Evolutionary conservation across 2,329 filamentous ascomycete species (phyloP).

Genomic region (Aspergillus ochraceoroseus): DNA sequence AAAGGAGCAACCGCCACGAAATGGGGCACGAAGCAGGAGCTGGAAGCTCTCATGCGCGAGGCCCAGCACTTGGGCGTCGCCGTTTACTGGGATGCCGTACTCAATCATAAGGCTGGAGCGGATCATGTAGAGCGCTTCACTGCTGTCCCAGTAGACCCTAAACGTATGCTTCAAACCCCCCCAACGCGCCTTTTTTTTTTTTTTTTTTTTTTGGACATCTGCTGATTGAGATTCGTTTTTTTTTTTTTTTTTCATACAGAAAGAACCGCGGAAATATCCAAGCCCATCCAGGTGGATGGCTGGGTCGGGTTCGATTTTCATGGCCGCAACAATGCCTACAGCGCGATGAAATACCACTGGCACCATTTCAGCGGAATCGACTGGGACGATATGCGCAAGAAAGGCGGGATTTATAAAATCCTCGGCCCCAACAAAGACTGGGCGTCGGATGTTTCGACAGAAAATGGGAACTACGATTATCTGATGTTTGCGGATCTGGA

Average conservation of each 20-base stretch:
- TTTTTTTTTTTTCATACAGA: too few relatives aligned
- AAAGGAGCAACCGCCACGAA: slow-evolving; percentile 61
- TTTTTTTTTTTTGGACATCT: background rate
- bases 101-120: slow-evolving; percentile 68
- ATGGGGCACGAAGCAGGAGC: slow-evolving; percentile 62
- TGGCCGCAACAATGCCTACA: slow-evolving; percentile 57
- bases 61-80: slow-evolving; percentile 52
- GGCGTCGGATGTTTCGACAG: slow-evolving; percentile 57
- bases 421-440: slow-evolving; percentile 60
- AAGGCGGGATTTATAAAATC: slow-evolving; percentile 62
- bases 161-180: slow-evolving; percentile 37
- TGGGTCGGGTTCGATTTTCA: slow-evolving; percentile 66
- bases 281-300: slow-evolving; percentile 41
- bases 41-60: slow-evolving; percentile 51
- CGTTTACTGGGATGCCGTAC: slow-evolving; percentile 64
- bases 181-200: background rate
- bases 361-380: slow-evolving; percentile 65
- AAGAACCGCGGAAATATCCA: slow-evolving; percentile 8
- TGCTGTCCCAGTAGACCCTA: slow-evolving; percentile 59
- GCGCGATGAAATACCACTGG: slow-evolving; percentile 59
- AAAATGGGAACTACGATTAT: slow-evolving; percentile 64
- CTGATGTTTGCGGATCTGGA: slow-evolving; percentile 70
- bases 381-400: slow-evolving; percentile 55
- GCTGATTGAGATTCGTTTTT: too few relatives aligned
- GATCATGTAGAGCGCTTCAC: slow-evolving; percentile 60